Evolutionary conservation across 805 yeast genomes (phyloP).

Genomic region (Candida oleophila): DNA sequence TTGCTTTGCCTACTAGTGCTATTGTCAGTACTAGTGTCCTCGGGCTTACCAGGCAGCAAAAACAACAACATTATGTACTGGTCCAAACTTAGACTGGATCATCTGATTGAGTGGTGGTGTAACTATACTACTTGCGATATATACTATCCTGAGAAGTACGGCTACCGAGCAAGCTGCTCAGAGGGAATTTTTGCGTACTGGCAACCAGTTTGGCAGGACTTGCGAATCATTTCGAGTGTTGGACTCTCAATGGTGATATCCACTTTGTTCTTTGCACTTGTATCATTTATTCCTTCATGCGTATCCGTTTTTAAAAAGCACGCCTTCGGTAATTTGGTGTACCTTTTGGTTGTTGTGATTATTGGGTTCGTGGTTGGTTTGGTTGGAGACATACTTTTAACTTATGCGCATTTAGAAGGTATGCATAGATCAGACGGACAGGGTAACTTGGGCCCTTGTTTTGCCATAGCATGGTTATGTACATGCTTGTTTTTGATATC

Average conservation of each 20-base stretch:
- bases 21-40: not conserved
- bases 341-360: not conserved
- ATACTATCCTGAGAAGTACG: not conserved
- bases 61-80: not conserved
- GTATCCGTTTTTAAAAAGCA: not conserved
- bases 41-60: not conserved
- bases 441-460: not conserved
- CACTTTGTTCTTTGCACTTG: not conserved
- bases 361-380: not conserved
- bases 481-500: not conserved
- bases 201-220: not conserved
- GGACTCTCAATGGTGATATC: not conserved
- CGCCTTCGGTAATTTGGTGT: not conserved
- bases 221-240: not conserved
- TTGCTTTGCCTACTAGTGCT: not conserved
- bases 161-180: not conserved
- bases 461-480: not conserved
- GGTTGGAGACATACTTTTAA: not conserved
- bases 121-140: not conserved
- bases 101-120: not conserved
- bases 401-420: not conserved
- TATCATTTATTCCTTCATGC: not conserved
- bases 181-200: not conserved
- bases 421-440: not conserved
- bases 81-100: not conserved